Base-by-base conservation (phyloP, 2,329 filamentous ascomycete genomes). In the Claviceps sp. region DNA sequence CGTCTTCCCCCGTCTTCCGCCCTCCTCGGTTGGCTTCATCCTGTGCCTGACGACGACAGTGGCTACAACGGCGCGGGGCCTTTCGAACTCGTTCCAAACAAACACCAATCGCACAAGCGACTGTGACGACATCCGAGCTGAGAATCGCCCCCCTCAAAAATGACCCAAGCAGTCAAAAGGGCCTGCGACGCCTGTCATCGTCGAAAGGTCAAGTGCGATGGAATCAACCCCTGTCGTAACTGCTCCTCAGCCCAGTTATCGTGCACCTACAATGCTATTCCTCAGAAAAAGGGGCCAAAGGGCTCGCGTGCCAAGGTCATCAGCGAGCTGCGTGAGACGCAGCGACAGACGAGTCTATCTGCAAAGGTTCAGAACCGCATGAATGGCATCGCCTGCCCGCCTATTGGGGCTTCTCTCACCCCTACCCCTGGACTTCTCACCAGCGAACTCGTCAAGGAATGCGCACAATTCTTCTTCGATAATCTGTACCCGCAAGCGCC, bases 281-380 rank as follows among this genome's bases (percentile, higher is more conserved):
- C 83, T 1, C 84, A 85, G 68, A 87, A 86, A 70, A 87, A 87
- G 65, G 84, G 84, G 1, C 84, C 84, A 44, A 86, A 86, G 67
- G 84, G 84, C 57, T 85, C 81, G 37, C 73, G 83, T 55, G 85
- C 85, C 49, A 88, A 86, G 66, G 82, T 88, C 54, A 85, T 88
- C 65, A 86, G 82, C 61, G 83, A 87, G 62, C 65, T 88, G 55
- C 77, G 84, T 57, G 81, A 84, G 61, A 84, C 74, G 0, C 83
- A 87, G 61, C 77, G 81, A 58, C 79, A 83, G 62, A 81, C 79
- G 18, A 82, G 78, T 54, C 74, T 84, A 22, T 77, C 78, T 0
- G 75, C 75, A 57, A 81, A 79, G 63, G 74, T 82, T 16, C 78
- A 82, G 58, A 78, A 74, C 61, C 74, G 78, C 57, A 67, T 82